phyloP scores from a whole-genome alignment of 1,284 basidiomycete species.

The Erythrobasidium hasegawianum region DNA sequence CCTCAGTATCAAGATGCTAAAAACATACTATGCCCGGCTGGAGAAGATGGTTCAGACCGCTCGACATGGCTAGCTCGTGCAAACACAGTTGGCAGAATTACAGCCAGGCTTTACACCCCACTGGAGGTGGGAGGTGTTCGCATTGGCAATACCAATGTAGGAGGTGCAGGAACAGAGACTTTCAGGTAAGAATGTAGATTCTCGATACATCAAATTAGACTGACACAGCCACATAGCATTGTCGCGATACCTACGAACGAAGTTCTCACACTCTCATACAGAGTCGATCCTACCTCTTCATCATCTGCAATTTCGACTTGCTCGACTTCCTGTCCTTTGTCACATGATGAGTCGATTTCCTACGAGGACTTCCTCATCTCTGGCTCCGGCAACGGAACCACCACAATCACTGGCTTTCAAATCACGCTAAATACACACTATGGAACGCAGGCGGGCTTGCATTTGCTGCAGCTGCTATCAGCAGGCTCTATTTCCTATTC shows the following conservation, averaged over 20 bases:
- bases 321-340: conserved; percentile 48
- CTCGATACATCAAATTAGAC: background rate
- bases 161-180: conserved; percentile 70
- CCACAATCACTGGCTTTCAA: conserved; percentile 73
- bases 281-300: conserved; percentile 40
- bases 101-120: conserved; percentile 67
- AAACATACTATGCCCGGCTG: conserved; percentile 77
- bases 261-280: conserved; percentile 43
- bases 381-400: conserved; percentile 49
- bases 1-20: conserved; percentile 65
- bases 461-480: conserved; percentile 83
- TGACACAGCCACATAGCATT: conserved; percentile 36
- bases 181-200: conserved; percentile 84
- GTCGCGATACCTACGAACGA: conserved; percentile 45
- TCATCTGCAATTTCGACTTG: conserved; percentile 45
- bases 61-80: conserved; percentile 79
- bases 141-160: conserved; percentile 81
- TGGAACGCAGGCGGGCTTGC: conserved; percentile 74
- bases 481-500: conserved; percentile 69
- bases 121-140: conserved; percentile 73
- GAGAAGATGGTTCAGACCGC: conserved; percentile 65
- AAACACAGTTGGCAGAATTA: conserved; percentile 56
- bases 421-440: conserved; percentile 72
- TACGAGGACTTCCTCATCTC: conserved; percentile 85
- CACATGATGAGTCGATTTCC: conserved; percentile 58